Conservation (phyloP, 768 basidiomycete genomes). For the Kwoniella newhampshirensis region DNA sequence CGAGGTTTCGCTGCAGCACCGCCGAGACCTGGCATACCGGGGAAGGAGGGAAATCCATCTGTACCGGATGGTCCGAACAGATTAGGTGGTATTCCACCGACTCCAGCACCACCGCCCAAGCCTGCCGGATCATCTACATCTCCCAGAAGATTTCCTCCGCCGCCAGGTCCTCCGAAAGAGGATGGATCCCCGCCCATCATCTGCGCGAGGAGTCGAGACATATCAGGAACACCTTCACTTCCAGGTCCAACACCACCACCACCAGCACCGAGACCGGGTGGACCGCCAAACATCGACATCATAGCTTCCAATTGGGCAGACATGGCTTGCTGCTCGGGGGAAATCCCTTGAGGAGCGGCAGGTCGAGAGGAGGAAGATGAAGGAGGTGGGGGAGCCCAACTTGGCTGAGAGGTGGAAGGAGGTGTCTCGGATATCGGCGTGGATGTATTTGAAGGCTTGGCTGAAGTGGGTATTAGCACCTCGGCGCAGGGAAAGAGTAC, state of each 20-base stretch:
- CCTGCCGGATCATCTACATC: constrained; percentile 45
- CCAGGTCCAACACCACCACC: constrained; percentile 10
- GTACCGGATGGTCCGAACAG: constrained; percentile 10
- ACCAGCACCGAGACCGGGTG: constrained; percentile 1
- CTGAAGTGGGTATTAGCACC: constrained; percentile 11
- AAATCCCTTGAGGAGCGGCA: neutral
- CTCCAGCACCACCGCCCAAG: constrained; percentile 21
- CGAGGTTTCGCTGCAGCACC: constrained; percentile 12
- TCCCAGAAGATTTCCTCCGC: constrained; percentile 29
- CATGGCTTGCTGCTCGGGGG: constrained; percentile 37
- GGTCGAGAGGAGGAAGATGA: neutral
- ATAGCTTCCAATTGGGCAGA: constrained; percentile 38
- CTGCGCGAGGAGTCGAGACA: constrained; percentile 31
- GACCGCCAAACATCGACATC: constrained; percentile 45
- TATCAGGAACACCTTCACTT: constrained; percentile 34
- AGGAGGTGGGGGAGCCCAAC: constrained; percentile 29
- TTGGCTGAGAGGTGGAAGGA: constrained; percentile 25
- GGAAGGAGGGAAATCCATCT: constrained; percentile 17
- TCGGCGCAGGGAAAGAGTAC: too few relatives aligned
- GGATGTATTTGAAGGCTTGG: constrained; percentile 15
- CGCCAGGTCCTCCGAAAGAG: neutral
- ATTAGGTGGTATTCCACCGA: constrained; percentile 17
- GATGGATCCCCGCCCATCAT: constrained; percentile 35
- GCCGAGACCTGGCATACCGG: constrained; percentile 29
- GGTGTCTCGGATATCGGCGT: constrained; percentile 17